Base-by-base conservation (phyloP, 352 stramenopile genomes). In the Peronospora destructor region DNA sequence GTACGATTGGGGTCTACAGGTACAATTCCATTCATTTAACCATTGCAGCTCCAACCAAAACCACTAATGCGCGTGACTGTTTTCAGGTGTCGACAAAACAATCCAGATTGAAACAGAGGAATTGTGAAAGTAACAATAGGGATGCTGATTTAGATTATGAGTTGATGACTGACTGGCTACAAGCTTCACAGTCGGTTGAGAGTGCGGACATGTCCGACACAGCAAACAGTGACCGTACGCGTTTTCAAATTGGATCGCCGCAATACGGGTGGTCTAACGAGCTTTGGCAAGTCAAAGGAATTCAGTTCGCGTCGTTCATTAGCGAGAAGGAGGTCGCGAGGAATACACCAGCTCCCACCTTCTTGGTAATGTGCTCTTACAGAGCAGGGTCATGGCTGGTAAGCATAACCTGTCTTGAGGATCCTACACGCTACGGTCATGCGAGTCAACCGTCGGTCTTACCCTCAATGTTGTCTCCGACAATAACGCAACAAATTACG, bases 231-330 rank as follows among this genome's bases (percentile, higher is more conserved):
- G 62, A 73, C 8, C 57, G 45, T 7, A 64, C 67, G 17, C 70
- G 80, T 35, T 91, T 91, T 51, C 77, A 88, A 58, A 68, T 93
- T 19, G 77, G 82, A 17, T 63, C 66, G 4, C 70, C 71, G 0
- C 39, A 51, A 17, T 80, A 73, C 8, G 79, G 79, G 2, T 93
- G 83, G 83, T 91, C 83, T 7, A 89, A 87, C 54, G 46, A 63
- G 16, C 48, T 93, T 33, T 93, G 83, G 83, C 72, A 91, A 57
- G 78, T 88, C 34, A 65, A 68, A 26, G 83, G 83, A 0, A 88
- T 93, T 56, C 83, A 93, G 58, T 93, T 93, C 49, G 80, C 78
- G 11, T 77, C 73, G 4, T 83, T 87, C 55, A 7, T 48, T 19
- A 54, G 36, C 16, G 38, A 58, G 8, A 45, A 66, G 0, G 60